phyloP scores from a whole-genome alignment of 2,329 filamentous ascomycete species.

The Daldinia sp. region DNA sequence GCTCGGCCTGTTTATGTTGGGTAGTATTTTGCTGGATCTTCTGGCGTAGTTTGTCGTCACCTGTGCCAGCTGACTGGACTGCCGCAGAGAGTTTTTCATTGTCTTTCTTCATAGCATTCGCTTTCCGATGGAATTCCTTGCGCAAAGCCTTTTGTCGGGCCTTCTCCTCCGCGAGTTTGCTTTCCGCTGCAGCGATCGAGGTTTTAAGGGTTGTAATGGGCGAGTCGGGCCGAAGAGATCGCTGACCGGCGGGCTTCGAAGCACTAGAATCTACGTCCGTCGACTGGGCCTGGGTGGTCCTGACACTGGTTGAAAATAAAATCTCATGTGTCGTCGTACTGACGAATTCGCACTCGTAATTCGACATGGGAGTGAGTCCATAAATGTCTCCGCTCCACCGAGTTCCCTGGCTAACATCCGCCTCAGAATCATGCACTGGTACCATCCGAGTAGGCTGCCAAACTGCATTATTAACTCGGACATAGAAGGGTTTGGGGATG shows the following conservation, averaged over 20 bases:
- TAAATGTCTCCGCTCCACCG: conserved; percentile 80
- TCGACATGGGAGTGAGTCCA: conserved; percentile 76
- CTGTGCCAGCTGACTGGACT: conserved; percentile 75
- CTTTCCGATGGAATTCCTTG: conserved; percentile 79
- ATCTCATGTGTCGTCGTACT: conserved; percentile 73
- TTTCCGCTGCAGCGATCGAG: conserved; percentile 78
- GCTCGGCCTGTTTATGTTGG: conserved; percentile 74
- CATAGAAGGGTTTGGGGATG: conserved; percentile 79
- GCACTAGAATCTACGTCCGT: conserved; percentile 54
- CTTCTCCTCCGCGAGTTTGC: conserved; percentile 76
- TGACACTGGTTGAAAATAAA: conserved; percentile 78
- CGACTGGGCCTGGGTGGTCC: conserved; percentile 68
- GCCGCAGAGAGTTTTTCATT: conserved; percentile 76
- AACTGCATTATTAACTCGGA: conserved; percentile 80
- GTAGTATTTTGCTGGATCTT: conserved; percentile 81
- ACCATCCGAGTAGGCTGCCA: conserved; percentile 84
- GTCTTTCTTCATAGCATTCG: conserved; percentile 77
- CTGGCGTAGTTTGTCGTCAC: conserved; percentile 80
- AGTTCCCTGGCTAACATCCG: conserved; percentile 57
- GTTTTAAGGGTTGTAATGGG: conserved; percentile 81
- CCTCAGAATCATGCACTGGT: conserved; percentile 57
- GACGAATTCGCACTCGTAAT: conserved; percentile 83
- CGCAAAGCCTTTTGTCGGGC: conserved; percentile 76
- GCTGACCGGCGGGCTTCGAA: conserved; percentile 61
- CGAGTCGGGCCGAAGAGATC: conserved; percentile 77